These are phyloP conservation scores for Neostapfia colusana DNA, from an alignment of 176 grass and related monocot genomes.

Conservation along the genomic window DNA sequence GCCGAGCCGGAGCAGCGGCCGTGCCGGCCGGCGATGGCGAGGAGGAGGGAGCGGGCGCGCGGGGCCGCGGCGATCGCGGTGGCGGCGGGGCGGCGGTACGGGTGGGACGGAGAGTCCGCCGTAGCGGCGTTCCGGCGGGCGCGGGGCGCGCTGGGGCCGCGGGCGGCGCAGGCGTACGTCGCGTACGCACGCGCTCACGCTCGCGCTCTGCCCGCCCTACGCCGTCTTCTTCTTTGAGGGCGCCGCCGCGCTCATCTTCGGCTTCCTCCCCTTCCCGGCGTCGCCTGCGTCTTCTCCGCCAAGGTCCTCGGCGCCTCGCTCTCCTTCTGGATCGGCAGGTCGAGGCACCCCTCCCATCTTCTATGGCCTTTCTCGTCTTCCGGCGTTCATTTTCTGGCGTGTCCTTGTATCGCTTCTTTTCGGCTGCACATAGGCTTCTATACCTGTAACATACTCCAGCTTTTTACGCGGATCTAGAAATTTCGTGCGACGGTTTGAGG, in stretches of 20 bases:
- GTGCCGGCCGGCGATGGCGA: conserved; percentile 33
- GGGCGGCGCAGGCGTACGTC: conserved; percentile 77
- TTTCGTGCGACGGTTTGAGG: not conserved
- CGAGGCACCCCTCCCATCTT: not conserved
- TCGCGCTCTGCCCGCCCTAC: conserved; percentile 81
- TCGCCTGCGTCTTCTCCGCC: conserved; percentile 88
- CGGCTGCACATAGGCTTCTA: not conserved
- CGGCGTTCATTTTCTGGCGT: no score
- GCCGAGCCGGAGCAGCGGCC: not conserved
- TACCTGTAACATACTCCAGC: conserved; percentile 4
- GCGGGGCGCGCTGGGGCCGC: conserved; percentile 57
- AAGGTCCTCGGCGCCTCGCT: conserved; percentile 92
- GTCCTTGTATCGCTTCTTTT: not conserved
- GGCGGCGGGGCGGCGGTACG: conserved; percentile 50
- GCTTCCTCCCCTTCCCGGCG: conserved; percentile 78
- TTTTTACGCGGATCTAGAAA: not conserved
- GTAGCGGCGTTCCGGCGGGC: conserved; percentile 45
- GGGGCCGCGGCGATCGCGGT: conserved; percentile 34
- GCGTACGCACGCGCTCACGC: conserved; percentile 73
- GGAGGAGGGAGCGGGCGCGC: conserved; percentile 25
- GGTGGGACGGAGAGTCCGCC: conserved; percentile 61
- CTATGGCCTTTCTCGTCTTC: no score
- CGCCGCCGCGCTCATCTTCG: conserved; percentile 74
- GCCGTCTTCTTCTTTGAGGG: conserved; percentile 96
- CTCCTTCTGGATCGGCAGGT: conserved; percentile 99